Conservation (phyloP, 805 yeast species). For the Komagataella mondaviorum region DNA sequence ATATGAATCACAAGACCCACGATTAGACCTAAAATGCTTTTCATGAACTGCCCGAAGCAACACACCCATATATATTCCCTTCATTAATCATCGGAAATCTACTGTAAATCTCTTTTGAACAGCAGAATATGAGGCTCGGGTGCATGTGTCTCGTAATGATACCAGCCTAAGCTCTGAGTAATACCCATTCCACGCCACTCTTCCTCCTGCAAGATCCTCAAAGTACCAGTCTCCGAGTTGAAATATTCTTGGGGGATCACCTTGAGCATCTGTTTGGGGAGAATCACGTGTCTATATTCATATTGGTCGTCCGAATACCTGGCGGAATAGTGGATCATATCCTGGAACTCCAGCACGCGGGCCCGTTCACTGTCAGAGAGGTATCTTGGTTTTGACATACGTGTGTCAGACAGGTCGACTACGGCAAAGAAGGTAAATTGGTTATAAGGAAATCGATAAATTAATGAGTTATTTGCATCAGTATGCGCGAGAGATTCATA, state of each 20-base stretch:
- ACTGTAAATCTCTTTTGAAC: constrained; percentile 52
- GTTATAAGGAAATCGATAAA: background rate
- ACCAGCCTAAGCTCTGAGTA: constrained; percentile 97
- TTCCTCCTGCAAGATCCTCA: constrained; percentile 81
- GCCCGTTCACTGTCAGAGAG: constrained; percentile 76
- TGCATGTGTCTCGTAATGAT: constrained; percentile 93
- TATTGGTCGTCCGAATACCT: constrained; percentile 83
- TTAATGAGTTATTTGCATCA: background rate
- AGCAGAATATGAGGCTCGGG: constrained; percentile 96
- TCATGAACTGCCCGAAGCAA: background rate
- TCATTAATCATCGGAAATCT: background rate
- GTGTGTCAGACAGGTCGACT: background rate
- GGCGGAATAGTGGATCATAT: constrained; percentile 87
- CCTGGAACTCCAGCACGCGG: constrained; percentile 81
- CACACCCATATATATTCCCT: background rate
- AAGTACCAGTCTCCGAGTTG: constrained; percentile 85
- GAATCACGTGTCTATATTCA: constrained; percentile 94
- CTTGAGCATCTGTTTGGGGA: constrained; percentile 92
- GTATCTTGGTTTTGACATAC: constrained; percentile 28
- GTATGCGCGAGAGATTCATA: background rate
- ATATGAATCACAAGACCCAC: background rate
- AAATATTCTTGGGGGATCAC: constrained; percentile 91
- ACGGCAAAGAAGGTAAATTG: background rate
- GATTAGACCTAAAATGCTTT: background rate
- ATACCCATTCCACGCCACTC: constrained; percentile 99